phyloP scores from a whole-genome alignment of 371 early-diverging fungal species.

The Apophysomyces sp. region DNA sequence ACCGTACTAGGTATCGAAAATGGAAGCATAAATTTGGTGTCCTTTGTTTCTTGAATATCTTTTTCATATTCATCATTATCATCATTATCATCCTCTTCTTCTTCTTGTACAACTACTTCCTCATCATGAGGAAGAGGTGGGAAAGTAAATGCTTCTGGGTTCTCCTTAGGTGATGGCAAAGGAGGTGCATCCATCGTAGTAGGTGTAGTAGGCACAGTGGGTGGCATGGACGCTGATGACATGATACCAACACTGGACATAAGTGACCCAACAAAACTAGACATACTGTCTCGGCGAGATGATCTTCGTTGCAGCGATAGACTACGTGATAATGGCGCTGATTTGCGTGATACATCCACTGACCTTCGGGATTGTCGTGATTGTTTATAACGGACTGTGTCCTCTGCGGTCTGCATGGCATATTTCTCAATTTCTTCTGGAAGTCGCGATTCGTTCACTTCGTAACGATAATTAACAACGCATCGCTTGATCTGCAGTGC shows the following conservation, averaged over 20 bases:
- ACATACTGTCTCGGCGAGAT: slow-evolving; percentile 32
- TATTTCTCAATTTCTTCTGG: slow-evolving; percentile 73
- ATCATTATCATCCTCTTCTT: slow-evolving; percentile 18
- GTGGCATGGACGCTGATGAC: slow-evolving; percentile 21
- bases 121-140: slow-evolving; percentile 4
- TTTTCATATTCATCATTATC: slow-evolving; percentile 32
- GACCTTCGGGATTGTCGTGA: slow-evolving; percentile 42
- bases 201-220: slow-evolving; percentile 17
- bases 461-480: slow-evolving; percentile 83
- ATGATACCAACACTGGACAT: slow-evolving; percentile 20
- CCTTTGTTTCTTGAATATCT: slow-evolving; percentile 46
- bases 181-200: slow-evolving; percentile 14
- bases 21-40: slow-evolving; percentile 49
- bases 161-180: not conserved
- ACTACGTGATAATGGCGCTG: slow-evolving; percentile 9
- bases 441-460: slow-evolving; percentile 76
- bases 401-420: slow-evolving; percentile 65
- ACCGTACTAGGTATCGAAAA: slow-evolving; percentile 50
- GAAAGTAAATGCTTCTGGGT: slow-evolving; percentile 2
- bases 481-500: slow-evolving; percentile 70
- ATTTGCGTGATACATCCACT: slow-evolving; percentile 34
- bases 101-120: not conserved
- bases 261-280: slow-evolving; percentile 29
- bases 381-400: slow-evolving; percentile 53
- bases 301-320: slow-evolving; percentile 23